Evolutionary conservation across 495 filamentous ascomycete genomes (phyloP), one percentile per base, ranked within the genome.

Genomic region (Aspergillus carlsbadensis): DNA sequence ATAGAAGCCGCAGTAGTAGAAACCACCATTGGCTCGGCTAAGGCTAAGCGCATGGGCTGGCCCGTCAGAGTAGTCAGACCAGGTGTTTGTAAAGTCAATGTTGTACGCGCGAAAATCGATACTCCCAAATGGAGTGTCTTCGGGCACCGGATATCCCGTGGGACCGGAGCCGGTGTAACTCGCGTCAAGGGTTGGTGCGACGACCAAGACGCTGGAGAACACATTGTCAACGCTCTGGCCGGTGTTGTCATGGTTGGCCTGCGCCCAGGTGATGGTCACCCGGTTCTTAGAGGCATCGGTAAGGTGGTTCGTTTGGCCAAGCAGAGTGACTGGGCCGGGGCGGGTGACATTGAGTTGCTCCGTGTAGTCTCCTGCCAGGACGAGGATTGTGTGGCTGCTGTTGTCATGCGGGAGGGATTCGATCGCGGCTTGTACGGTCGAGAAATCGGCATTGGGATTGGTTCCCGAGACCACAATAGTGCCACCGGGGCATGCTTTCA

Each of bases 341-440:
- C 83, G 80, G 33, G 82, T 85, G 54, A 84, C 69, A 60, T 85
- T 86, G 40, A 85, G 60, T 67, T 85, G 82, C 59, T 85, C 83
- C 11, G 71, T 78, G 62, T 86, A 86, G 47, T 68, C 68, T 13
- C 83, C 82, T 6, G 76, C 70, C 2, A 75, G 70, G 56, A 85
- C 78, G 34, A 85, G 75, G 61, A 85, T 84, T 10, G 74, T 77
- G 52, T 76, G 69, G 3, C 76, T 61, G 35, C 69, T 69, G 33
- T 69, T 75, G 60, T 81, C 77, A 45, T 80, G 70, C 4, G 81
- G 81, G 7, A 85, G 68, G 33, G 81, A 81, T 47, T 70, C 61
- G 22, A 85, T 77, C 46, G 83, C 83, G 24, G 66, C 64, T 59
- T 80, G 81, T 57, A 84, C 71, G 17, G 75, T 77, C 22, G 61